Conservation (phyloP, 306 rosid genomes). For the Quercus ilex region DNA sequence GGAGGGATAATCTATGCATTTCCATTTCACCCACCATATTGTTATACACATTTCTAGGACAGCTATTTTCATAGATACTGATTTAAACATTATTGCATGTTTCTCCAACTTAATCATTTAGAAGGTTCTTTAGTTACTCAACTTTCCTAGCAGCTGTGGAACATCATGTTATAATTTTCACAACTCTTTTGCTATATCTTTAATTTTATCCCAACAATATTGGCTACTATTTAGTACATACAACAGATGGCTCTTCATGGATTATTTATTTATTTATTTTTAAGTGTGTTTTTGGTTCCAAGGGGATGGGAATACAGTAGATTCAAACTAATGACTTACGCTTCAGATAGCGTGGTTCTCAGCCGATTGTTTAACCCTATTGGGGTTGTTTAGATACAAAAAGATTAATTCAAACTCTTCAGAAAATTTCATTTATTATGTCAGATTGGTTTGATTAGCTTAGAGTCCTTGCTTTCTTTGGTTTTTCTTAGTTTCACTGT, state of each 20-base stretch:
- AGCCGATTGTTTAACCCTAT: too few species aligned
- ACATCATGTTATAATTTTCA: background rate
- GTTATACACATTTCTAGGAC: too few species aligned
- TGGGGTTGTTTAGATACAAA: too few species aligned
- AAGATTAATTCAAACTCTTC: background rate
- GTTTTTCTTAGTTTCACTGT: slow-evolving; percentile 3
- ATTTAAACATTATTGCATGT: background rate
- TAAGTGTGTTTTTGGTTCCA: too few species aligned
- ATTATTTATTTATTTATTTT: too few species aligned
- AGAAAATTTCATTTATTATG: background rate
- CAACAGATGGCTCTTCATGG: background rate
- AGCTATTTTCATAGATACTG: background rate
- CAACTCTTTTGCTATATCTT: background rate
- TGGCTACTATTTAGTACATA: too few species aligned
- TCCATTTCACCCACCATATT: too few species aligned
- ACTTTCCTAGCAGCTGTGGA: background rate
- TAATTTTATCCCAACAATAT: background rate
- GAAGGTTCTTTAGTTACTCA: background rate
- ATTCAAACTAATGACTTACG: too few species aligned
- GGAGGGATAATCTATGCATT: too few species aligned
- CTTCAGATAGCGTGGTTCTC: too few species aligned
- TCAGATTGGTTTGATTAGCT: background rate
- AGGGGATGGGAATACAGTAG: too few species aligned
- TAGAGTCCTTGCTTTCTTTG: slow-evolving; percentile 1
- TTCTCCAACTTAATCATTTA: background rate